Evolutionary conservation across 2,329 filamentous ascomycete species (phyloP), one percentile per base, ranked within the genome.

Genomic region (Tolypocladium pustulatum): DNA sequence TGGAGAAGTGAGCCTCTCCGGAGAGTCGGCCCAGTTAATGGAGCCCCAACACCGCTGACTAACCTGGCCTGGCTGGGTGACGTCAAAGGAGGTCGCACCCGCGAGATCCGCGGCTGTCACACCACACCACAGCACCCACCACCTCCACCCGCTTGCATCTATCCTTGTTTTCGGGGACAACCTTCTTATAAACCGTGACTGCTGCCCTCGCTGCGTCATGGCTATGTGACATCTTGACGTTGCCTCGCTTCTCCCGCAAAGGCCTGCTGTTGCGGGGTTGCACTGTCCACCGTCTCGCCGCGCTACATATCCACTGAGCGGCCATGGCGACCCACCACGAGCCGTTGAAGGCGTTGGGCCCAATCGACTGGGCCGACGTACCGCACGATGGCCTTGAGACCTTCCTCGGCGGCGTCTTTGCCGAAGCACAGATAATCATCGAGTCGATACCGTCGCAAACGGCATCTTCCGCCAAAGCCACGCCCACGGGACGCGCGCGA

Each of bases 381-480:
- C 65, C 74, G 62, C 69, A 73, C 30, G 74, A 82, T 54, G 73
- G 79, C 59, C 77, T 86, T 46, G 73, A 77, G 25, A 65, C 74
- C 9, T 86, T 85, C 67, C 71, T 88, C 49, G 67, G 74, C 59
- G 73, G 78, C 49, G 83, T 88, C 60, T 89, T 93, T 69, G 75
- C 74, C 34, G 80, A 88, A 61, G 84, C 85, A 25, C 87, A 91
- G 66, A 76, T 87, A 22, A 81, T 95, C 58, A 77, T 89, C 65
- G 89, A 92, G 67, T 93, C 90, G 7, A 82, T 96, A 1, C 91
- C 91, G 4, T 69, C 68, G 10, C 65, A 72, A 13, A 61, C n/a
- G 46, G 62, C 57, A 73, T 79, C 3, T 9, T 73, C 72, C 69
- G 76, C 75, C 66, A 69, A 64, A 63, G 72, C 68, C 68, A 76